A percentile compares a stretch with the other conserved stretches of the same genome.
phyloP scores from a whole-genome alignment of 164 flowering plant species.

The Macadamia tetraphylla region DNA sequence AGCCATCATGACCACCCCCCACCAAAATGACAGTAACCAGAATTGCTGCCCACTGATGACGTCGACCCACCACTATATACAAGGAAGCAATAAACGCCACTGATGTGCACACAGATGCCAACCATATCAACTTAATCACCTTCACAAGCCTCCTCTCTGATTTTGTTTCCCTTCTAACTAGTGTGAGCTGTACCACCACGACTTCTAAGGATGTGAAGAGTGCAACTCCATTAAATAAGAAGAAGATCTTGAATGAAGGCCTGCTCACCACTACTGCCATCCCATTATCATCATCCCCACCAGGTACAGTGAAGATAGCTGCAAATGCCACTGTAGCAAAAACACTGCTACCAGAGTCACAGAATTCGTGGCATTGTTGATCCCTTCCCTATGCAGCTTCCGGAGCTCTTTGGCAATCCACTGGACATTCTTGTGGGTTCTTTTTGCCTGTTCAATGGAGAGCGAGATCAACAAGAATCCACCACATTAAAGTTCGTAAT shows the following conservation, averaged over 20 bases:
- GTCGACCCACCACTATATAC: slow-evolving; percentile 64
- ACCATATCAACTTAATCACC: slow-evolving; percentile 81
- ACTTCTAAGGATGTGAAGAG: slow-evolving; percentile 79
- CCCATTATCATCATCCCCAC: slow-evolving; percentile 47
- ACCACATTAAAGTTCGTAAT: too few relatives aligned
- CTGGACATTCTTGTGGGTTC: slow-evolving; percentile 57
- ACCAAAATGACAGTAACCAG: slow-evolving; percentile 49
- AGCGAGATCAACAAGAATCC: too few relatives aligned
- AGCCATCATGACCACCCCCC: slow-evolving; percentile 61
- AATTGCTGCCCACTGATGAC: slow-evolving; percentile 49
- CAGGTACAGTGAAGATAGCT: slow-evolving; percentile 75
- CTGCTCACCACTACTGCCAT: slow-evolving; percentile 41
- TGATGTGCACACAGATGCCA: slow-evolving; percentile 71
- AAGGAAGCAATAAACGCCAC: slow-evolving; percentile 65
- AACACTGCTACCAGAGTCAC: slow-evolving; percentile 79
- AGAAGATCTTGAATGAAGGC: slow-evolving; percentile 61
- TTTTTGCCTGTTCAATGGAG: slow-evolving; percentile 67
- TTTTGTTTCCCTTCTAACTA: slow-evolving; percentile 72
- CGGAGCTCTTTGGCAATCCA: slow-evolving; percentile 66
- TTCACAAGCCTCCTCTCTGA: slow-evolving; percentile 58
- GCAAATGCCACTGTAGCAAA: slow-evolving; percentile 82
- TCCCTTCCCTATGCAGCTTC: slow-evolving; percentile 64
- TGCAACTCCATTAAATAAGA: slow-evolving; percentile 58
- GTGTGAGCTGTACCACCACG: slow-evolving; percentile 71
- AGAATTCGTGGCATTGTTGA: slow-evolving; percentile 80